Evolutionary conservation across 2,329 filamentous ascomycete species (phyloP).

Genomic region (Rhinocladiella mackenziei): DNA sequence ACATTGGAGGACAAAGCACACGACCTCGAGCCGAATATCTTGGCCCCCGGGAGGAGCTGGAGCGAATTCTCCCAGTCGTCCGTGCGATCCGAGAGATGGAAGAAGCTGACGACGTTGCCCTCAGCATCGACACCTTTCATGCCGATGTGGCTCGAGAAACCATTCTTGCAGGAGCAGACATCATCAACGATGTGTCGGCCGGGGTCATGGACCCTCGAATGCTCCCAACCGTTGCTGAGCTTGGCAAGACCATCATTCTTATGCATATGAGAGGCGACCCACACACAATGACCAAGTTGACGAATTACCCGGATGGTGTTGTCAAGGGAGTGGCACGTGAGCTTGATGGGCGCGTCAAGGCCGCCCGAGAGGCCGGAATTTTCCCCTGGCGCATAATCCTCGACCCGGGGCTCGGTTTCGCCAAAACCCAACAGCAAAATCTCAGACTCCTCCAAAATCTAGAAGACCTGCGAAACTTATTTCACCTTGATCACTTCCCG

Average conservation of each 20-base stretch:
- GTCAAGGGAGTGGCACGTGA: conserved; percentile 63
- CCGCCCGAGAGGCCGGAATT: conserved; percentile 76
- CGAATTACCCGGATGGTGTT: conserved; percentile 65
- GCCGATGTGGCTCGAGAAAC: conserved; percentile 75
- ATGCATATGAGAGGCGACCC: conserved; percentile 95
- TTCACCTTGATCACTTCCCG: conserved; percentile 62
- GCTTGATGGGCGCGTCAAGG: conserved; percentile 64
- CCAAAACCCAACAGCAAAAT: conserved; percentile 78
- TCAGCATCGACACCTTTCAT: conserved; percentile 92
- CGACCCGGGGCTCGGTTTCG: conserved; percentile 91
- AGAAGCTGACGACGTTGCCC: conserved; percentile 59
- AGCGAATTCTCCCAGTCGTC: conserved; percentile 76
- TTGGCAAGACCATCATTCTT: conserved; percentile 74
- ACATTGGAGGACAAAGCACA: conserved; percentile 90
- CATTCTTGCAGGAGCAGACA: conserved; percentile 74
- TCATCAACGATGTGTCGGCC: conserved; percentile 92
- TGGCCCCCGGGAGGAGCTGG: conserved; percentile 66
- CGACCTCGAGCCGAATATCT: conserved; percentile 70
- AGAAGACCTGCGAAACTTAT: conserved; percentile 58
- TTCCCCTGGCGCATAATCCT: conserved; percentile 91
- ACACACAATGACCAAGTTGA: conserved; percentile 69
- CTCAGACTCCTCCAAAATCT: conserved; percentile 70
- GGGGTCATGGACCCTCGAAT: conserved; percentile 75
- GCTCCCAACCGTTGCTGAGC: conserved; percentile 71
- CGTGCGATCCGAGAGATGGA: conserved; percentile 60